These are phyloP conservation scores for Capsicum baccatum DNA, from an alignment of 257 asterid species.

Conservation along the genomic window DNA sequence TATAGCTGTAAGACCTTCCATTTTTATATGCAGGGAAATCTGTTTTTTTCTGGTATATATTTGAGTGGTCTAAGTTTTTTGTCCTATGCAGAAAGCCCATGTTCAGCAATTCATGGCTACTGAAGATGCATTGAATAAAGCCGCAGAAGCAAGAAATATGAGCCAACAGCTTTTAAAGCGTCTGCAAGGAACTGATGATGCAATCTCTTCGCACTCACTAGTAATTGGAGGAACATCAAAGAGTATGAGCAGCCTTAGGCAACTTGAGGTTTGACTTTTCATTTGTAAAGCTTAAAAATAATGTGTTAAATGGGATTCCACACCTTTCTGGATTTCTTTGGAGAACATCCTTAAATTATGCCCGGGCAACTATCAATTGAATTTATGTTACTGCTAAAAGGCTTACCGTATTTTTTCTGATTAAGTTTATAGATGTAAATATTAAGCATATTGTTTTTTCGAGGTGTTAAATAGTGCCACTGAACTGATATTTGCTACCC, in stretches of 20 bases:
- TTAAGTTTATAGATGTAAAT: conserved; percentile 18
- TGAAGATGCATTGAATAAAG: conserved; percentile 97
- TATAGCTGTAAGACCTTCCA: neutral
- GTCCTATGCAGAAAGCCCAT: conserved; percentile 79
- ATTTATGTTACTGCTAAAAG: neutral
- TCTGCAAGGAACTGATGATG: conserved; percentile 83
- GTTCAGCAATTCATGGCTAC: conserved; percentile 98
- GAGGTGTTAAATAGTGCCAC: neutral
- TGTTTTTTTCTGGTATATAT: neutral
- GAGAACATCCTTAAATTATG: neutral
- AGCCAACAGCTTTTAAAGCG: conserved; percentile 81
- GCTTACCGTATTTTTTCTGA: neutral
- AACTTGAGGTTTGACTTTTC: conserved; percentile 77
- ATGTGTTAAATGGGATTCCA: conserved; percentile 21
- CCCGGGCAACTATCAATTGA: neutral
- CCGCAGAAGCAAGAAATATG: conserved; percentile 90
- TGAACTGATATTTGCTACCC: conserved; percentile 21
- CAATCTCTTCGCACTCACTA: conserved; percentile 70
- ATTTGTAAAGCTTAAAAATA: neutral
- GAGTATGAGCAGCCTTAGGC: conserved; percentile 98
- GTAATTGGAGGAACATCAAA: conserved; percentile 70
- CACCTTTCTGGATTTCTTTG: conserved; percentile 4
- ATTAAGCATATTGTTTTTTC: neutral
- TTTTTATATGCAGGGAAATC: neutral
- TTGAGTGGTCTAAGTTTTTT: conserved; percentile 26